Percentiles rank a stretch among this genome's conserved stretches.
These are phyloP conservation scores for Aspergillus avenaceus DNA, from an alignment of 495 filamentous ascomycete genomes.

Conservation along the genomic window DNA sequence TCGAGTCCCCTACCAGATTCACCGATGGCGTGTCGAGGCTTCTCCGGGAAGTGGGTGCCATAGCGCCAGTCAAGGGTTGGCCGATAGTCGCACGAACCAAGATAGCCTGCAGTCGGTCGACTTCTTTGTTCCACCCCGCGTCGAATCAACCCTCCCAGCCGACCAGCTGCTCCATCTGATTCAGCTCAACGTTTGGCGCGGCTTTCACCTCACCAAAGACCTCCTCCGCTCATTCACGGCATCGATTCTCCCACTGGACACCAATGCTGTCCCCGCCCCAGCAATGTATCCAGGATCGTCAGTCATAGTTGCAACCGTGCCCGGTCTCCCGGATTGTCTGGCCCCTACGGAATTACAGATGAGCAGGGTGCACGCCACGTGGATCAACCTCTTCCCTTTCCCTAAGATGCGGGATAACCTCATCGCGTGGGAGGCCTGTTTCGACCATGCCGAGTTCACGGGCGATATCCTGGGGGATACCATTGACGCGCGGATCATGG, in stretches of 20 bases:
- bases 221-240: background rate
- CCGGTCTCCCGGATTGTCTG: background rate
- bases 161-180: conserved; percentile 9
- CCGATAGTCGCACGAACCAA: no score
- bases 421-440: conserved; percentile 1
- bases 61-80: no score
- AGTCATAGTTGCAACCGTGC: background rate
- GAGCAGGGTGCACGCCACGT: background rate
- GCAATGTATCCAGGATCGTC: background rate
- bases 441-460: conserved; percentile 3
- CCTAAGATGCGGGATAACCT: conserved; percentile 8
- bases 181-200: conserved; percentile 7
- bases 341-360: background rate
- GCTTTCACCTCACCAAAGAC: conserved; percentile 2
- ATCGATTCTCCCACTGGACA: background rate
- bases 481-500: background rate
- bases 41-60: no score
- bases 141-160: conserved; percentile 5
- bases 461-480: conserved; percentile 2
- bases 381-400: conserved; percentile 8
- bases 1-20: background rate
- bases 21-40: conserved; percentile 9
- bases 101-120: no score
- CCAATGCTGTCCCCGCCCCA: background rate
- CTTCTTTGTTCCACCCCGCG: no score